Evolutionary conservation across 768 basidiomycete species (phyloP).

Genomic region (Mycena rebaudengoi): DNA sequence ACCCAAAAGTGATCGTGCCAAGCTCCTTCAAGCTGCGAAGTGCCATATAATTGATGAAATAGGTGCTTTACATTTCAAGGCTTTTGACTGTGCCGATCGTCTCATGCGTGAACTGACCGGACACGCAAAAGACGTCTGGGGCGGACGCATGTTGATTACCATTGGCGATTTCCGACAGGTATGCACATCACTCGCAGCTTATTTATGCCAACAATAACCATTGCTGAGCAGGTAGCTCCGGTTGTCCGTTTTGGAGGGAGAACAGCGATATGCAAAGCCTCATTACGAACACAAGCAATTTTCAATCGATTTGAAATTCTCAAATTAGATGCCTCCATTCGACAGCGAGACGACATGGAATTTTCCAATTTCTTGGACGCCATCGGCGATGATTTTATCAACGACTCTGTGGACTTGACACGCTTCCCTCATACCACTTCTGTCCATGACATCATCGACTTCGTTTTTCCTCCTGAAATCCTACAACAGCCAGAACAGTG

Average conservation of each 20-base stretch:
- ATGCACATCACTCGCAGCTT: not conserved
- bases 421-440: too few species aligned
- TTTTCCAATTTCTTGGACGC: too few species aligned
- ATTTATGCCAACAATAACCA: not conserved
- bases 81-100: not conserved
- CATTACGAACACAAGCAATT: too few species aligned
- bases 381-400: too few species aligned
- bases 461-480: not conserved
- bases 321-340: too few species aligned
- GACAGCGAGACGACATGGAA: too few species aligned
- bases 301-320: too few species aligned
- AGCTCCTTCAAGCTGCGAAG: not conserved
- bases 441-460: not conserved
- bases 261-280: not conserved
- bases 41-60: not conserved
- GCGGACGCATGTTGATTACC: not conserved
- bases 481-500: not conserved
- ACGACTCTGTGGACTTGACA: too few species aligned
- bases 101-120: not conserved
- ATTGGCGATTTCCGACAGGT: not conserved
- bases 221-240: not conserved
- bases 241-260: not conserved
- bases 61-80: not conserved
- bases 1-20: not conserved
- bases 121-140: not conserved